These are phyloP conservation scores for Clitoria ternatea DNA, from an alignment of 306 rosid species.

Conservation along the genomic window DNA sequence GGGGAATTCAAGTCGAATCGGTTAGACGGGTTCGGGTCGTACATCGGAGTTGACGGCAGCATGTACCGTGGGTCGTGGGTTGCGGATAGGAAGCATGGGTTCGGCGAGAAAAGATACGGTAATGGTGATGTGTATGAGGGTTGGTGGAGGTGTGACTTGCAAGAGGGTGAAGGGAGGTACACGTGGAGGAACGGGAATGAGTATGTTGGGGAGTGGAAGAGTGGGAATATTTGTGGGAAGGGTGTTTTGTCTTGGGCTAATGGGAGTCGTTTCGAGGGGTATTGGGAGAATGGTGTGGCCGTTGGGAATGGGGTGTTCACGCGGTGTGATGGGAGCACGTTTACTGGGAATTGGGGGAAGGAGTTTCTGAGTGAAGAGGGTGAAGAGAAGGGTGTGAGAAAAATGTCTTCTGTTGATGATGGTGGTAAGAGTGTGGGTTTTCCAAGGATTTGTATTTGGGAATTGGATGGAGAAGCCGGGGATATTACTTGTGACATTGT, in stretches of 20 bases:
- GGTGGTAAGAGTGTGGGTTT: slow-evolving; percentile 32
- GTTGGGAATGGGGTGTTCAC: slow-evolving; percentile 41
- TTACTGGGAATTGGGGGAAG: slow-evolving; percentile 31
- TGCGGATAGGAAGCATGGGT: slow-evolving; percentile 37
- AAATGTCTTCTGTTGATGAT: slow-evolving; percentile 42
- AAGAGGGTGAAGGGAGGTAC: slow-evolving; percentile 51
- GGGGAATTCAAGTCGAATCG: slow-evolving; percentile 46
- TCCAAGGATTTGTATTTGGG: slow-evolving; percentile 60
- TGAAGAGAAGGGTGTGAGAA: not conserved
- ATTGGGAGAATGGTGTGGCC: slow-evolving; percentile 51
- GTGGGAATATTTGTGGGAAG: slow-evolving; percentile 42
- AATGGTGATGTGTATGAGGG: slow-evolving; percentile 47
- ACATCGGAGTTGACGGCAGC: slow-evolving; percentile 41
- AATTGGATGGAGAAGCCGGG: slow-evolving; percentile 60
- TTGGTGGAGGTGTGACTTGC: slow-evolving; percentile 44
- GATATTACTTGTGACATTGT: slow-evolving; percentile 62
- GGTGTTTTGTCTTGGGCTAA: slow-evolving; percentile 46
- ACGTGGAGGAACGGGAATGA: slow-evolving; percentile 57
- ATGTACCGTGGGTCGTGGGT: slow-evolving; percentile 37
- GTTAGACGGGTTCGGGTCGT: slow-evolving; percentile 43
- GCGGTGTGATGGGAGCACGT: slow-evolving; percentile 28
- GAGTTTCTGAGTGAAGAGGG: slow-evolving; percentile 14
- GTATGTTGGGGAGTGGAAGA: slow-evolving; percentile 51
- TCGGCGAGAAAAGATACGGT: slow-evolving; percentile 37
- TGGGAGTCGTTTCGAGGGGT: slow-evolving; percentile 43